Evolutionary conservation across 805 yeast species (phyloP).

Genomic region (Blastobotrys attinorum): DNA sequence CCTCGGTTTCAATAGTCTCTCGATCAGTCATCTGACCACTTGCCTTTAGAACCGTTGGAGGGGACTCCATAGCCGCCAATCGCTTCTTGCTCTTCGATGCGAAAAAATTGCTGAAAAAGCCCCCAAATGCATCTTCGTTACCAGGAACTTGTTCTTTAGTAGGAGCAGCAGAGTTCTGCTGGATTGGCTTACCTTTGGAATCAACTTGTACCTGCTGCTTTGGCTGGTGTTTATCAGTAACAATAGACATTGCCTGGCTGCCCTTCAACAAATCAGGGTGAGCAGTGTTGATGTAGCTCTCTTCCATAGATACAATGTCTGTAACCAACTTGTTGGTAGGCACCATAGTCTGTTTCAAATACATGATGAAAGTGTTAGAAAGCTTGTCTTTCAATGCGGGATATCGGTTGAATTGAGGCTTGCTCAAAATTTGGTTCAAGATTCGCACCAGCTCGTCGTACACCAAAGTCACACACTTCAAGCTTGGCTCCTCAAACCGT

Average conservation of each 20-base stretch:
- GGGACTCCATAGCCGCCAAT: constrained; percentile 91
- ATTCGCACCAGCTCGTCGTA: constrained; percentile 94
- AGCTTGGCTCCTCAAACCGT: constrained; percentile 88
- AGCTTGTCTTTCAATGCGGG: constrained; percentile 89
- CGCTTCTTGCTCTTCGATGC: constrained; percentile 88
- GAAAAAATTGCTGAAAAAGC: constrained; percentile 94
- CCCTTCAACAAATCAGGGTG: constrained; percentile 96
- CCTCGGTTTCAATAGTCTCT: constrained; percentile 94
- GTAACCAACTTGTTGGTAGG: constrained; percentile 84
- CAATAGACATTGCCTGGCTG: constrained; percentile 88
- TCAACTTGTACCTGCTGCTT: constrained; percentile 71
- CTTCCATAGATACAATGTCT: constrained; percentile 79
- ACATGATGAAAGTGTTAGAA: constrained; percentile 70
- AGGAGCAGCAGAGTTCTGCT: constrained; percentile 19
- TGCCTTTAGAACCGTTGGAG: constrained; percentile 89
- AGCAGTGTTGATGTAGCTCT: constrained; percentile 92
- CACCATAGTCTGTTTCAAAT: constrained; percentile 64
- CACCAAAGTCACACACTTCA: constrained; percentile 82
- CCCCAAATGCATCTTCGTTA: constrained; percentile 48
- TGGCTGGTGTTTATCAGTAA: constrained; percentile 73
- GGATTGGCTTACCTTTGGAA: constrained; percentile 86
- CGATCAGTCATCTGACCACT: constrained; percentile 88
- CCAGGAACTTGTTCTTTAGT: constrained; percentile 19
- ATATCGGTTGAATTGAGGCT: constrained; percentile 77
- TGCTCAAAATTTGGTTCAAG: constrained; percentile 72